phyloP scores from a whole-genome alignment of 768 basidiomycete genomes.

The Mycena maculata region DNA sequence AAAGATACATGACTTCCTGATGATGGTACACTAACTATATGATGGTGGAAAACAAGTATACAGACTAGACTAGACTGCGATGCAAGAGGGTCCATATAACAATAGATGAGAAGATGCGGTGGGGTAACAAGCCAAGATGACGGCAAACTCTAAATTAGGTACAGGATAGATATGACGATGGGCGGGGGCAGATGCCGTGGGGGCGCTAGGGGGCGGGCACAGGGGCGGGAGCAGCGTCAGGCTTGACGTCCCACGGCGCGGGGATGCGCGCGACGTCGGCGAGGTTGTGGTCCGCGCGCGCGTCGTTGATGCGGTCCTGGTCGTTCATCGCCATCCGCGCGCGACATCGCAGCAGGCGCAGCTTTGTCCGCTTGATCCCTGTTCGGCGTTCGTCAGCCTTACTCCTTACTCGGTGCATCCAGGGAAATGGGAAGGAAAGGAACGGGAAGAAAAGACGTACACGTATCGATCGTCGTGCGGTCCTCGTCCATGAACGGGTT shows the following conservation, averaged over 20 bases:
- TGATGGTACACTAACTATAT: no score
- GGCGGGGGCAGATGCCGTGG: not conserved
- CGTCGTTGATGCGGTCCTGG: conserved; percentile 78
- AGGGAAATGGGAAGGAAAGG: no score
- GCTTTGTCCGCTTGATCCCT: conserved; percentile 91
- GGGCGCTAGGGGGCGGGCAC: not conserved
- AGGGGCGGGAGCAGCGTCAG: conserved; percentile 37
- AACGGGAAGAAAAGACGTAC: conserved; percentile 53
- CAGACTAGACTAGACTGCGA: no score
- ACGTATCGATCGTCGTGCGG: conserved; percentile 79
- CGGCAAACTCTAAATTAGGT: conserved; percentile 20
- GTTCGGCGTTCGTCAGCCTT: no score
- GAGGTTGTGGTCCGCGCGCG: conserved; percentile 82
- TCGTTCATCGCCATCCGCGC: conserved; percentile 83
- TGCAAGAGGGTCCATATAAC: no score
- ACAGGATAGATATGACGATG: not conserved
- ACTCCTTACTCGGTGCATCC: no score
- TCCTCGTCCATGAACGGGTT: conserved; percentile 91
- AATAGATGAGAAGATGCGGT: no score
- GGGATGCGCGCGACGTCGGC: conserved; percentile 78
- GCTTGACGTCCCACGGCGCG: conserved; percentile 76
- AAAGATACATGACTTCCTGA: no score
- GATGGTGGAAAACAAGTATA: no score
- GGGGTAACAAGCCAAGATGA: no score
- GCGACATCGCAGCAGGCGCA: conserved; percentile 82